phyloP scores from a whole-genome alignment of 441 rosid genomes.

The Adansonia grandidieri region DNA sequence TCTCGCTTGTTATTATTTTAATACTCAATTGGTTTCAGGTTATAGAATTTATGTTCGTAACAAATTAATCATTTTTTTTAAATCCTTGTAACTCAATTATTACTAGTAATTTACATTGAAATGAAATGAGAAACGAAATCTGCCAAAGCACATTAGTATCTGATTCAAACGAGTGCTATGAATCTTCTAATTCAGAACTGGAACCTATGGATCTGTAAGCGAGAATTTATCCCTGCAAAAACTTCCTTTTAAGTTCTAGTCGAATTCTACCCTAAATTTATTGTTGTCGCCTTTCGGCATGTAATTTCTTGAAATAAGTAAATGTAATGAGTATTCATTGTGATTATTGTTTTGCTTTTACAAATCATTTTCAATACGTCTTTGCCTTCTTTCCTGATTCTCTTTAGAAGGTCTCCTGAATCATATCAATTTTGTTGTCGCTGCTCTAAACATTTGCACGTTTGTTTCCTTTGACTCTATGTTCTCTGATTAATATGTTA shows the following conservation, averaged over 20 bases:
- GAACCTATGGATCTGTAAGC: not conserved
- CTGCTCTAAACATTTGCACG: not conserved
- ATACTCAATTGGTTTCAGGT: not conserved
- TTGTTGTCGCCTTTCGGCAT: not conserved
- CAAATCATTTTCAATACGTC: not conserved
- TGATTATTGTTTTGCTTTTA: not conserved
- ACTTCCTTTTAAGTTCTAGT: not conserved
- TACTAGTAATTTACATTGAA: not conserved
- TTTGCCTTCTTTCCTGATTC: slow-evolving; percentile 1
- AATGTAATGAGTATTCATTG: not conserved
- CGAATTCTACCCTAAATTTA: not conserved
- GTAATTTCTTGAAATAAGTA: not conserved
- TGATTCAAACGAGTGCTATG: not conserved
- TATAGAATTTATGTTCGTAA: not conserved
- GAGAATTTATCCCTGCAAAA: not conserved
- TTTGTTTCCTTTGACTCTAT: not conserved
- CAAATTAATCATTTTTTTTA: not conserved
- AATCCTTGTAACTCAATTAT: not conserved
- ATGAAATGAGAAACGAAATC: not conserved
- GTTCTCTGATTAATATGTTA: slow-evolving; percentile 6
- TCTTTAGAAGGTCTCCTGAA: not conserved
- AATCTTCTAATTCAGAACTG: not conserved
- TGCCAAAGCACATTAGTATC: slow-evolving; percentile 9
- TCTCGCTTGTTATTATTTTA: not conserved
- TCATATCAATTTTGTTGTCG: not conserved